phyloP scores from a whole-genome alignment of 2,329 filamentous ascomycete species.

The Calonectria leucothoes region DNA sequence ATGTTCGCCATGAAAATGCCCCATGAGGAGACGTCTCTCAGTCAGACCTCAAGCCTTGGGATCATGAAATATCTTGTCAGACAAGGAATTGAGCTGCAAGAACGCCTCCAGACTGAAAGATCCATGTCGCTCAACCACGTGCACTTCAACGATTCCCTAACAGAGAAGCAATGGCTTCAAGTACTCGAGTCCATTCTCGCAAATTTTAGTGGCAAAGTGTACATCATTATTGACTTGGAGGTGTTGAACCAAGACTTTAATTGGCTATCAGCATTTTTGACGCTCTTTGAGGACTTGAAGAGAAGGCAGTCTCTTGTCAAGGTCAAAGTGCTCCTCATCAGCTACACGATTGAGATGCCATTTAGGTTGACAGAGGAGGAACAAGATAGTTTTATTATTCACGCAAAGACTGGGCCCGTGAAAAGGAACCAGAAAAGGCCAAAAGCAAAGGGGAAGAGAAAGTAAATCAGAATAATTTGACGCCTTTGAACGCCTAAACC shows the following conservation, averaged over 20 bases:
- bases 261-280: neutral
- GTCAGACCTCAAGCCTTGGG: neutral
- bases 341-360: neutral
- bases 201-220: neutral
- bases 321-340: neutral
- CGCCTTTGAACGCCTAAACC: neutral
- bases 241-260: neutral
- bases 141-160: neutral
- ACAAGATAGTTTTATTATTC: neutral
- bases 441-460: neutral
- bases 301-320: neutral
- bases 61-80: neutral
- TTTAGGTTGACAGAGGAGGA: neutral
- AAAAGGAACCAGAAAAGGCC: neutral
- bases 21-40: neutral
- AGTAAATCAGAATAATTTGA: neutral
- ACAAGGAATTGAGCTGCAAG: neutral
- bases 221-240: neutral
- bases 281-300: neutral
- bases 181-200: neutral
- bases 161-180: neutral
- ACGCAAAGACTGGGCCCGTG: neutral
- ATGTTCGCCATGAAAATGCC: slow-evolving; percentile 1
- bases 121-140: neutral
- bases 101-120: neutral